Conservation (phyloP, 208 protist species). For the Crithidia thermophila region DNA sequence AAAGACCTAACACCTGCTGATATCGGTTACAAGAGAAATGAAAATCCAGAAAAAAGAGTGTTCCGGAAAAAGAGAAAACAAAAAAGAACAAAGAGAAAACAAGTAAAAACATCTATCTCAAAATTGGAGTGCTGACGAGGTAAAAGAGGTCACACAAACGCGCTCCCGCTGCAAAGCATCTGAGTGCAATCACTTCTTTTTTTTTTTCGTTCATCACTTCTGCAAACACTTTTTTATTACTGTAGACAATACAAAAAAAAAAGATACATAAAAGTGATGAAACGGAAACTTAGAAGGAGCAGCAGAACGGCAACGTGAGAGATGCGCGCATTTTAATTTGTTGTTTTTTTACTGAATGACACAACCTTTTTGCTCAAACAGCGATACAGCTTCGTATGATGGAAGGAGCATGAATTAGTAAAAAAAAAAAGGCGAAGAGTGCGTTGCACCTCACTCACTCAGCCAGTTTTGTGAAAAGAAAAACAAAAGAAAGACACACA, state of each 20-base stretch:
- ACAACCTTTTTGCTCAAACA: too few species aligned
- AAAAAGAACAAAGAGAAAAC: too few species aligned
- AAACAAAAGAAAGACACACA: not conserved
- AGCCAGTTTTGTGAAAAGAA: not conserved
- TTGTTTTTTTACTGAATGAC: too few species aligned
- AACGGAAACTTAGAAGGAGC: not conserved
- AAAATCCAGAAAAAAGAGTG: too few species aligned
- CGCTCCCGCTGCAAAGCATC: not conserved
- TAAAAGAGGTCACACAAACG: not conserved
- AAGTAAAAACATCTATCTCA: not conserved
- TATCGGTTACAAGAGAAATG: too few species aligned
- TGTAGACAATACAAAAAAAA: conserved; percentile 11
- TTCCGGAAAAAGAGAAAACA: too few species aligned
- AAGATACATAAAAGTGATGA: conserved; percentile 15
- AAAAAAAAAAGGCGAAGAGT: too few species aligned
- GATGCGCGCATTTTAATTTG: too few species aligned
- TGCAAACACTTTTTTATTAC: not conserved
- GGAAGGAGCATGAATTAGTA: too few species aligned
- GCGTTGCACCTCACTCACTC: too few species aligned
- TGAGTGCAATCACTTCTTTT: not conserved
- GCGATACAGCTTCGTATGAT: too few species aligned
- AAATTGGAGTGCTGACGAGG: not conserved
- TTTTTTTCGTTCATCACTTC: not conserved
- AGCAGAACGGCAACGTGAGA: not conserved
- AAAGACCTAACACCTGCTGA: too few species aligned